These are phyloP conservation scores for Warburgia ugandensis DNA, from an alignment of 164 flowering plant species.

Conservation along the genomic window DNA sequence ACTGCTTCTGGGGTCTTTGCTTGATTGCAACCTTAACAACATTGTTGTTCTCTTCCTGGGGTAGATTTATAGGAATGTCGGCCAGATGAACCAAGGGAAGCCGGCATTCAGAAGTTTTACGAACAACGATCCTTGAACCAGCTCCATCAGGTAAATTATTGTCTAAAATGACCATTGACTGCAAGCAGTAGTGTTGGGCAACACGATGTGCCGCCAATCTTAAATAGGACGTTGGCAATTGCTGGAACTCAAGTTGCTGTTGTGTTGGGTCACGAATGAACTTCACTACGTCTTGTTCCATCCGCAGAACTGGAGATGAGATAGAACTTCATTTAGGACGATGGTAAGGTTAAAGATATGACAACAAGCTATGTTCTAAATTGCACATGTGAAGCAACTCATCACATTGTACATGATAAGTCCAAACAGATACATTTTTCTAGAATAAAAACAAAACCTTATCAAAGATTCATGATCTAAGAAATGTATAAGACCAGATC, in stretches of 20 bases:
- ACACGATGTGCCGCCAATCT: conserved; percentile 97
- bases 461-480: too few relatives aligned
- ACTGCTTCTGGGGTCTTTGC: conserved; percentile 70
- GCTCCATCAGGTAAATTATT: conserved; percentile 72
- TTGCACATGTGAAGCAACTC: too few relatives aligned
- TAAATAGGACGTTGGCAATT: conserved; percentile 94
- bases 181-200: conserved; percentile 89
- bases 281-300: conserved; percentile 95
- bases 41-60: conserved; percentile 47
- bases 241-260: conserved; percentile 87
- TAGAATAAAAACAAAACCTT: too few relatives aligned
- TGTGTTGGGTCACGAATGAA: conserved; percentile 74
- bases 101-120: conserved; percentile 60
- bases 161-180: conserved; percentile 81
- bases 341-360: too few relatives aligned
- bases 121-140: conserved; percentile 74
- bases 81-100: conserved; percentile 75
- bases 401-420: too few relatives aligned
- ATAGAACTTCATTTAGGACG: background rate
- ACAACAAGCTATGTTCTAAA: too few relatives aligned
- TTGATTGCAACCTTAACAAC: conserved; percentile 76
- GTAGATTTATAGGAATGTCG: conserved; percentile 73
- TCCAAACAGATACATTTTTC: too few relatives aligned
- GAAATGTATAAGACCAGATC: too few relatives aligned
- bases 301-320: conserved; percentile 59